Conservation (phyloP, 208 protist species). For the Trypanosoma cruzi region DNA sequence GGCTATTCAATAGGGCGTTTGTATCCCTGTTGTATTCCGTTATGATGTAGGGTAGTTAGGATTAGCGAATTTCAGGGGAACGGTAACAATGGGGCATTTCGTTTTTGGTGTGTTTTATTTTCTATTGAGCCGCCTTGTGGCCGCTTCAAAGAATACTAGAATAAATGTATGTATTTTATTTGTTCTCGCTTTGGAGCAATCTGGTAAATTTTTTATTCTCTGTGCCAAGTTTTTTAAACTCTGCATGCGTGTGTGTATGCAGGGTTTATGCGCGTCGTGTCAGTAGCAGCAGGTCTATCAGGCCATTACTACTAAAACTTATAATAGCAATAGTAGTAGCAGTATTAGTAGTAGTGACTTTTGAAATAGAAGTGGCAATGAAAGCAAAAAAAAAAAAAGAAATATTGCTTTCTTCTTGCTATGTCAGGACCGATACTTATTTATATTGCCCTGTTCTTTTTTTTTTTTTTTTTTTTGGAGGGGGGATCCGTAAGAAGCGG, state of each 20-base stretch:
- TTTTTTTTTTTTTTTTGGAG: neutral
- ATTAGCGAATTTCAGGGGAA: no score
- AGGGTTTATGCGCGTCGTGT: no score
- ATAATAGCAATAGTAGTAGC: neutral
- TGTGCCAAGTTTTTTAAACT: neutral
- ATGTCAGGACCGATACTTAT: neutral
- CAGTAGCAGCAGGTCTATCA: no score
- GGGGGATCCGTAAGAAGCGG: neutral
- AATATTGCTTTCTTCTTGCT: neutral
- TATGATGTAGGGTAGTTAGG: neutral
- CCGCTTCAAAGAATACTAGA: neutral
- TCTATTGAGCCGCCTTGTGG: neutral
- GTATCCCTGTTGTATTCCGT: constrained; percentile 4
- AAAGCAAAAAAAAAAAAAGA: constrained; percentile 1
- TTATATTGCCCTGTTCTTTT: neutral
- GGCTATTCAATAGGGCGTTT: constrained; percentile 72
- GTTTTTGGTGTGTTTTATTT: neutral
- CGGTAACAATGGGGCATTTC: neutral
- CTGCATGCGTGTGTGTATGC: neutral
- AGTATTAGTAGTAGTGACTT: constrained; percentile 3
- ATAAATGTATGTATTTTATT: no score
- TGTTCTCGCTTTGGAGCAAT: no score
- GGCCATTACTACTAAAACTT: neutral
- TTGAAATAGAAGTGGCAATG: neutral
- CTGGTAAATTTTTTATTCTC: no score